These are phyloP conservation scores for Cucurbita moschata DNA, from an alignment of 306 rosid genomes.

Conservation along the genomic window DNA sequence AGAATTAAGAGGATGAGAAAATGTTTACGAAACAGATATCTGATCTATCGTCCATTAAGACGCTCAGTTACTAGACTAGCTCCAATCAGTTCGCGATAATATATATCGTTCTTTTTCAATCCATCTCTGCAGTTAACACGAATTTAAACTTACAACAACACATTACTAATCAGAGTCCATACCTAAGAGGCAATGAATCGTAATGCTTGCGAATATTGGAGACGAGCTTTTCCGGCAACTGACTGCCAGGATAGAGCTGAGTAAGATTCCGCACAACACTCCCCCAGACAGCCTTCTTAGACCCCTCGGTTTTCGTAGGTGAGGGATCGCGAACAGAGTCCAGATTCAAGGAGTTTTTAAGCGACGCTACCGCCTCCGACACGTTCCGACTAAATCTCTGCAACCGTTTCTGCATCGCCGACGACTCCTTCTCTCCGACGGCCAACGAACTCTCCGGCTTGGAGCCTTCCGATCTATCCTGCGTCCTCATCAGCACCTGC, in stretches of 20 bases:
- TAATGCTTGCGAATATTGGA: constrained; percentile 79
- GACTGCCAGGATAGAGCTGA: constrained; percentile 79
- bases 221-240: constrained; percentile 82
- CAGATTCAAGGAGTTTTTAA: constrained; percentile 63
- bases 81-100: not conserved
- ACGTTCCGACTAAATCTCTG: constrained; percentile 65
- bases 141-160: not conserved
- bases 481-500: constrained; percentile 57
- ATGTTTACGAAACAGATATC: not conserved
- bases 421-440: constrained; percentile 28
- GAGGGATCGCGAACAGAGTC: constrained; percentile 33
- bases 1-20: not conserved
- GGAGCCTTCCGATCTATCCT: constrained; percentile 48
- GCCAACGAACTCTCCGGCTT: constrained; percentile 19
- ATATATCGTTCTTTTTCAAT: not conserved
- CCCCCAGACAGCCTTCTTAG: constrained; percentile 65
- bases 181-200: constrained; percentile 83
- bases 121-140: not conserved
- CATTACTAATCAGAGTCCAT: not conserved
- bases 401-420: constrained; percentile 60
- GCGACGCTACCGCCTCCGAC: constrained; percentile 58
- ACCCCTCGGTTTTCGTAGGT: constrained; percentile 31
- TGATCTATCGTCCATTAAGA: not conserved
- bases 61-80: not conserved
- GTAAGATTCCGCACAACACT: constrained; percentile 63